These are phyloP conservation scores for Tricholoma hemisulphureum DNA, from an alignment of 768 basidiomycete species.

Conservation along the genomic window DNA sequence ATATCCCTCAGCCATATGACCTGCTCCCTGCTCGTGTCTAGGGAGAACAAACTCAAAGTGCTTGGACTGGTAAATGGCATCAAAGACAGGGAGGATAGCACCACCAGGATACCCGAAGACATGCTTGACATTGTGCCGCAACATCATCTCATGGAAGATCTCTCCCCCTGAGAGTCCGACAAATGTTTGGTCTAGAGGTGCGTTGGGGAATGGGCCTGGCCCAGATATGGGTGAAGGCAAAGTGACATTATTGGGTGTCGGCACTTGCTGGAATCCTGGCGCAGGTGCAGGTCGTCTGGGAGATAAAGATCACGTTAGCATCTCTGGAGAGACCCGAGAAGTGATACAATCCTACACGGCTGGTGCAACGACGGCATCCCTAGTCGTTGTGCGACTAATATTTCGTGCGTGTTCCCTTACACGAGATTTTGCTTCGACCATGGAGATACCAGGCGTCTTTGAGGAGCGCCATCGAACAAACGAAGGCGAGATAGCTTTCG, in stretches of 20 bases:
- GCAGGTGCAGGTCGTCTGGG: constrained; percentile 61
- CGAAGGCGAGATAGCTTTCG: constrained; percentile 22
- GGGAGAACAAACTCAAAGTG: constrained; percentile 96
- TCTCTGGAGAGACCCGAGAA: constrained; percentile 9
- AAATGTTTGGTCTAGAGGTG: constrained; percentile 76
- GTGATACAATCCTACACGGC: constrained; percentile 44
- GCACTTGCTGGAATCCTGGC: constrained; percentile 48
- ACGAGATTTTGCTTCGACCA: constrained; percentile 78
- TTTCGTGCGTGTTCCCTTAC: constrained; percentile 75
- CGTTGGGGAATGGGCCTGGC: constrained; percentile 42
- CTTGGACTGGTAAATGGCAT: constrained; percentile 95
- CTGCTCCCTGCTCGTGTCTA: constrained; percentile 96
- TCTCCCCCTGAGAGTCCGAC: constrained; percentile 93
- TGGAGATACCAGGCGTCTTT: constrained; percentile 43
- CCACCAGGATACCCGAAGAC: constrained; percentile 98
- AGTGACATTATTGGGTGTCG: constrained; percentile 33
- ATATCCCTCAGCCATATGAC: constrained; percentile 99
- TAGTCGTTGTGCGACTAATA: constrained; percentile 65
- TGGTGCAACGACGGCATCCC: constrained; percentile 61
- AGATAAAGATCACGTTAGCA: not conserved
- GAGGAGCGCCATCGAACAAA: constrained; percentile 54
- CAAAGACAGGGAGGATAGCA: constrained; percentile 98
- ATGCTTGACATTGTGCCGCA: constrained; percentile 92
- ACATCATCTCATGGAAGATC: constrained; percentile 99
- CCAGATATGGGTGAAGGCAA: constrained; percentile 32